phyloP scores from a whole-genome alignment of 345 rosid genomes.

The Linum tenue region DNA sequence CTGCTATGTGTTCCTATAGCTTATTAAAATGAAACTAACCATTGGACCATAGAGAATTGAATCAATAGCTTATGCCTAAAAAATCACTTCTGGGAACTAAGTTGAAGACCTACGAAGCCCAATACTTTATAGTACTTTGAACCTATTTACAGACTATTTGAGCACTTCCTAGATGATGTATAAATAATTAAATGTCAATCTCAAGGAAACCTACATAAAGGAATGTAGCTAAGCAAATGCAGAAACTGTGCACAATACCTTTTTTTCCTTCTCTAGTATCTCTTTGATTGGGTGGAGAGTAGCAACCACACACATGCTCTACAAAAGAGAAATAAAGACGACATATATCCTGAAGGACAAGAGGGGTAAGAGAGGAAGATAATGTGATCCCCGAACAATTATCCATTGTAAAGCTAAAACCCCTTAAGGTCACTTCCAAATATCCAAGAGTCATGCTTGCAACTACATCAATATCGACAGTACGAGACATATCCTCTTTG shows the following conservation, averaged over 20 bases:
- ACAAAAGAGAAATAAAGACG: slow-evolving; percentile 16
- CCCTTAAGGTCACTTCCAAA: slow-evolving; percentile 93
- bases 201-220: not conserved
- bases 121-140: no score
- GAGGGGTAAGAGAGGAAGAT: not conserved
- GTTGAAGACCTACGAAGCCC: no score
- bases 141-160: no score
- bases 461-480: slow-evolving; percentile 57
- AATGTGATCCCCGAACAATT: no score
- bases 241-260: slow-evolving; percentile 25
- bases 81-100: no score
- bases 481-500: slow-evolving; percentile 69
- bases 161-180: no score
- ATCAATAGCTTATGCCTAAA: no score
- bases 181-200: not conserved
- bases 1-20: slow-evolving; percentile 60
- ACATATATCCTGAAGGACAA: not conserved
- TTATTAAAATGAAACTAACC: not conserved
- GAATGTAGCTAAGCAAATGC: no score
- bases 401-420: not conserved
- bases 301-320: slow-evolving; percentile 82
- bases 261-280: slow-evolving; percentile 73
- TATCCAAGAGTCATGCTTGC: slow-evolving; percentile 82
- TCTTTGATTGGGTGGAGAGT: slow-evolving; percentile 84
- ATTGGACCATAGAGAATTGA: no score